Conservation (phyloP, 495 filamentous ascomycete species). For the Melanomma pulvis-pyrius region DNA sequence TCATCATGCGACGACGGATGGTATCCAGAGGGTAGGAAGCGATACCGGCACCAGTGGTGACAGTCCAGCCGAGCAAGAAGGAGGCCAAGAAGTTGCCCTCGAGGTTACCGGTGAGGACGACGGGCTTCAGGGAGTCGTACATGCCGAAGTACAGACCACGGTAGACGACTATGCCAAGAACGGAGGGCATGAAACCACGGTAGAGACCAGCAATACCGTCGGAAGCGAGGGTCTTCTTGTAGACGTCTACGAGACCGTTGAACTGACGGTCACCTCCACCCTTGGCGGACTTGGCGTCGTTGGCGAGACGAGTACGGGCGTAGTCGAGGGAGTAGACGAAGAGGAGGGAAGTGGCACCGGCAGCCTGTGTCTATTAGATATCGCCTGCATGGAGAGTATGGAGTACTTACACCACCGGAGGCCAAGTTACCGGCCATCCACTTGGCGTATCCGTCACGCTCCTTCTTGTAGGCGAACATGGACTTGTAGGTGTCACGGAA, state of each 20-base stretch:
- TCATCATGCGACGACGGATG: slow-evolving; percentile 99
- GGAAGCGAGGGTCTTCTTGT: slow-evolving; percentile 98
- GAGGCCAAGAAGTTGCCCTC: slow-evolving; percentile 99
- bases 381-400: not conserved
- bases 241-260: slow-evolving; percentile 98
- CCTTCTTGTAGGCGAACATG: slow-evolving; percentile 99
- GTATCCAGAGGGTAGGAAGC: slow-evolving; percentile 99
- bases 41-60: slow-evolving; percentile 99
- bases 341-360: slow-evolving; percentile 98
- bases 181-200: slow-evolving; percentile 99
- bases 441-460: slow-evolving; percentile 95
- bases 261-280: slow-evolving; percentile 97
- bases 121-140: slow-evolving; percentile 99
- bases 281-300: slow-evolving; percentile 97
- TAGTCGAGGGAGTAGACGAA: slow-evolving; percentile 99
- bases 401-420: slow-evolving; percentile 91
- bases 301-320: slow-evolving; percentile 99
- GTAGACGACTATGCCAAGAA: slow-evolving; percentile 98
- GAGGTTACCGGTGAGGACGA: slow-evolving; percentile 87
- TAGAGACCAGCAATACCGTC: slow-evolving; percentile 99
- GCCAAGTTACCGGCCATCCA: slow-evolving; percentile 99
- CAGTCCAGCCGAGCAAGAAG: slow-evolving; percentile 96
- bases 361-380: slow-evolving; percentile 62
- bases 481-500: slow-evolving; percentile 99
- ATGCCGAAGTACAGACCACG: slow-evolving; percentile 99